Conservation (phyloP, 1,284 basidiomycete genomes). For the Meripilus lineatus region DNA sequence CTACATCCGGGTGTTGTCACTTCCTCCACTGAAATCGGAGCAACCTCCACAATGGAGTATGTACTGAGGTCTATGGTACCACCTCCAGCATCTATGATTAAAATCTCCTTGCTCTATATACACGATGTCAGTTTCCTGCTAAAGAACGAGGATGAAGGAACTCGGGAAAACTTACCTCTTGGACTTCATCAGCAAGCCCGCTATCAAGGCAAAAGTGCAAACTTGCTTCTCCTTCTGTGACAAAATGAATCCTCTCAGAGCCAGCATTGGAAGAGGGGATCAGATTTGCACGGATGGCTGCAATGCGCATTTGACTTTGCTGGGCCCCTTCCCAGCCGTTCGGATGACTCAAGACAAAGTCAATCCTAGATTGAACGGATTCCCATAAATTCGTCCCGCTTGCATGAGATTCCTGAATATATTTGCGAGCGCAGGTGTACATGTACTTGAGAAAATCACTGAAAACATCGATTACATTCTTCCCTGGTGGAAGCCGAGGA, state of each 20-base stretch:
- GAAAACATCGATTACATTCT: constrained; percentile 2
- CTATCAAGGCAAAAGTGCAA: background rate
- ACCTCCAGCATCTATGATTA: constrained; percentile 57
- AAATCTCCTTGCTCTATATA: constrained; percentile 36
- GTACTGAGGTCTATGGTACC: constrained; percentile 53
- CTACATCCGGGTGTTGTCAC: constrained; percentile 37
- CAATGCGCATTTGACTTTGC: constrained; percentile 32
- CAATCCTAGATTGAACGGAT: constrained; percentile 49
- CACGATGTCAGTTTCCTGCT: too few relatives aligned
- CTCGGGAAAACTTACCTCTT: too few relatives aligned
- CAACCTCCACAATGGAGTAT: constrained; percentile 30
- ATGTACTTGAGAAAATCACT: constrained; percentile 25
- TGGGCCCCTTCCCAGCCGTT: constrained; percentile 41
- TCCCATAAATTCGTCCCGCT: constrained; percentile 54
- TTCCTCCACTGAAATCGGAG: constrained; percentile 30
- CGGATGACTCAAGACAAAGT: constrained; percentile 55
- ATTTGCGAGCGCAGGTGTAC: constrained; percentile 54
- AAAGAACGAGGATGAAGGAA: too few relatives aligned
- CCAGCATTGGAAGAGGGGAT: constrained; percentile 30
- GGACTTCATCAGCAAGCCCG: background rate
- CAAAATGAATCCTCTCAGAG: constrained; percentile 36
- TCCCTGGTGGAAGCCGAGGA: background rate
- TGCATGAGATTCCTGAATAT: constrained; percentile 64
- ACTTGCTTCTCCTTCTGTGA: constrained; percentile 49
- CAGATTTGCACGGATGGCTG: constrained; percentile 31